Evolutionary conservation across 179 eudicot species (phyloP).

Genomic region (Vitellaria paradoxa): DNA sequence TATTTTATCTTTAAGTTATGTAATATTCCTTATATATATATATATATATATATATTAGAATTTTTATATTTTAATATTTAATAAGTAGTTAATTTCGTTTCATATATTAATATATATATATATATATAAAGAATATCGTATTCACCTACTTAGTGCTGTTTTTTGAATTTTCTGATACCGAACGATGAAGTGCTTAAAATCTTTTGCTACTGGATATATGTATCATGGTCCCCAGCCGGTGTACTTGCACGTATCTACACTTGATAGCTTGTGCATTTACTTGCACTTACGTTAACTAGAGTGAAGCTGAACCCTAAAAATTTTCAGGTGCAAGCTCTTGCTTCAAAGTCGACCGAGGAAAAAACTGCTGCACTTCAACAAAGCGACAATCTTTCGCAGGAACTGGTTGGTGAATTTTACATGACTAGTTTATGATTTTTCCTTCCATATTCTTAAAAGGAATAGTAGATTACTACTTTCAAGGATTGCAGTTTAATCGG

Average conservation of each 20-base stretch:
- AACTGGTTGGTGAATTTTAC: conserved; percentile 43
- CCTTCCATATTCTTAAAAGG: background rate
- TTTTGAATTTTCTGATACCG: background rate
- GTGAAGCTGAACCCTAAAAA: background rate
- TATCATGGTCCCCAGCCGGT: background rate
- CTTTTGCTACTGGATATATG: background rate
- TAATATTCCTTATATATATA: too few species aligned
- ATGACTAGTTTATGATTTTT: background rate
- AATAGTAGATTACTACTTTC: too few species aligned
- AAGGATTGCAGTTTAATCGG: too few species aligned
- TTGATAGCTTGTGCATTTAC: background rate
- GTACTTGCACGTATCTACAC: background rate
- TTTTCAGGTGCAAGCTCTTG: conserved; percentile 51
- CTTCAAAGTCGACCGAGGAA: conserved; percentile 64
- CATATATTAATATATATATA: too few species aligned
- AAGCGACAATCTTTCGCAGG: conserved; percentile 57
- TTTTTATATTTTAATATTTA: too few species aligned
- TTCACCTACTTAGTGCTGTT: too few species aligned
- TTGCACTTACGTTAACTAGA: background rate
- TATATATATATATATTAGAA: too few species aligned
- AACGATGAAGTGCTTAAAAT: background rate
- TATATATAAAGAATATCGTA: too few species aligned
- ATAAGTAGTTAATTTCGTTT: too few species aligned
- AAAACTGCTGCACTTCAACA: conserved; percentile 55
- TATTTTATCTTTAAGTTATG: too few species aligned